Evolutionary conservation across 2,329 filamentous ascomycete species (phyloP).

Genomic region (Aureobasidium subglaciale): DNA sequence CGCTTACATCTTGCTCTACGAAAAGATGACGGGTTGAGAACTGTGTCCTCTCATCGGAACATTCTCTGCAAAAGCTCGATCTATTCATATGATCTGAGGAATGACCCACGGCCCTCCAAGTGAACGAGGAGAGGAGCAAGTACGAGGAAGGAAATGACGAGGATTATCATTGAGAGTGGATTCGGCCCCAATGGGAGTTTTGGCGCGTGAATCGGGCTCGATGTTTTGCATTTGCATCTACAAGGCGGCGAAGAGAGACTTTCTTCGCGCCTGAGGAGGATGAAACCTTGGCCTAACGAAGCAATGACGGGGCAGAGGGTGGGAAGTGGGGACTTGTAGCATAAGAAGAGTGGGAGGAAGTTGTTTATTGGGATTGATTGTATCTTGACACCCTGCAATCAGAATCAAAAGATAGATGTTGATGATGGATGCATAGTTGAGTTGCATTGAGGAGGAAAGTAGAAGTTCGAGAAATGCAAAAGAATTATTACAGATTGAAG

Average conservation of each 20-base stretch:
- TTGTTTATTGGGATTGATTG: neutral
- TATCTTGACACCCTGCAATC: too few species aligned
- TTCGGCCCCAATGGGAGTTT: neutral
- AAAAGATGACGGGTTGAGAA: constrained; percentile 49
- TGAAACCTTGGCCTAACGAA: neutral
- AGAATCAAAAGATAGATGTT: too few species aligned
- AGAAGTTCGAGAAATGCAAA: too few species aligned
- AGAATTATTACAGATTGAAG: too few species aligned
- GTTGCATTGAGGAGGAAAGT: too few species aligned
- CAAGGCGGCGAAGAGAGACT: neutral
- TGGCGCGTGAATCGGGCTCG: neutral
- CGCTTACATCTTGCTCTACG: constrained; percentile 93
- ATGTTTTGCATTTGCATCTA: constrained; percentile 6
- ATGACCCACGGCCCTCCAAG: neutral
- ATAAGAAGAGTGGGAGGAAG: neutral
- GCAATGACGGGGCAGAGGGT: neutral
- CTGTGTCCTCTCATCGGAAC: neutral
- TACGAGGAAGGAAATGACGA: neutral
- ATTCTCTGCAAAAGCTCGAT: neutral
- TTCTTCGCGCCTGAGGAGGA: neutral
- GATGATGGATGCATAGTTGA: too few species aligned
- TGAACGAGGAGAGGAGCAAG: neutral
- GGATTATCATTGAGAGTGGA: neutral
- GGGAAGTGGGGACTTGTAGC: neutral
- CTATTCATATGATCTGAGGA: neutral